Evolutionary conservation across 2,329 filamentous ascomycete genomes (phyloP), one percentile per base, ranked within the genome.

Genomic region (Aspergillus aculeatus): DNA sequence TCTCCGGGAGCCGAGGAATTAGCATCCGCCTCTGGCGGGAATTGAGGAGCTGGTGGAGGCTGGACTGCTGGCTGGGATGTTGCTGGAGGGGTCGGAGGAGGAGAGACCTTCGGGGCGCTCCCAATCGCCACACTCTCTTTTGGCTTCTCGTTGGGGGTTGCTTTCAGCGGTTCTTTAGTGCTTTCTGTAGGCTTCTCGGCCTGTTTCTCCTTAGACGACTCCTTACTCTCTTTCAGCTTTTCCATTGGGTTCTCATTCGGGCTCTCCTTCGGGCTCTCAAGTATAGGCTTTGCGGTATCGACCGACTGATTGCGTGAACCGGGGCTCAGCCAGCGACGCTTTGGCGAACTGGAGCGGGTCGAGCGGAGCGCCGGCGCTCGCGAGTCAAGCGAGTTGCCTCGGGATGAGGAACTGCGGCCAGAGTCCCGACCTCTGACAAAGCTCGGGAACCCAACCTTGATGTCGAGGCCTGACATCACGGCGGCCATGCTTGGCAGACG

Each of bases 41-140:
- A 68, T 10, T 53, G 52, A 48, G 65, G 51, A 50, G 81, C 76
- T 67, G 51, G 67, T 69, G 53, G 47, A 29, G 49, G 53, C 12
- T 26, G 38, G 12, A 47, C 55, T 57, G 24, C 5, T 50, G 31
- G 48, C 56, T 31, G 50, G 47, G 26, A 51, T 41, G 29, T 54
- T 57, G 54, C 47, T 50, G 16, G 47, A 84, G 29, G 89, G 87
- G 19, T 85, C 82, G 5, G 87, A 86, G 85, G 81, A 48, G 93
- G 76, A 54, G 88, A 87, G 11, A 88, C 88, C 70, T 57, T 93
- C 88, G 1, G 89, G 91, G 19, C 92, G 77, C 60, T 86, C 2
- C 41, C 84, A 14, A 52, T 31, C 7, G 53, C 3, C 38, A 44
- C 14, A 14, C 38, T 19, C 16, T 44, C 38, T 19, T 44, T 44